A percentile compares a stretch with the other conserved stretches of the same genome.
Conservation (phyloP, 164 flowering plant species). For the Magnolia officinalis region DNA sequence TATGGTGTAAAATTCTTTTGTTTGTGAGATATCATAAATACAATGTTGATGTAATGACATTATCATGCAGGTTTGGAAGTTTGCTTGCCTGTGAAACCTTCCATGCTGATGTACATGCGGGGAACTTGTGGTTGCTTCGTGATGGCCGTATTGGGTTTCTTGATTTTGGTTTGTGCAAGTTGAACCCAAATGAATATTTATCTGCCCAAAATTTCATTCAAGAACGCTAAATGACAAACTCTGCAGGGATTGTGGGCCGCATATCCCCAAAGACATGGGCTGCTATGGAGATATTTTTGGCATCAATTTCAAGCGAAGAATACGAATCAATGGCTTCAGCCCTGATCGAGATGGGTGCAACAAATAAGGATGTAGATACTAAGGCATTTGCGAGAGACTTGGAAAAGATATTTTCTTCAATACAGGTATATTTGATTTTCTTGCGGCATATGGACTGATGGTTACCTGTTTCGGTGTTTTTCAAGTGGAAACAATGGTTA, state of each 20-base stretch:
- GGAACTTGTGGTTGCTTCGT: conserved; percentile 85
- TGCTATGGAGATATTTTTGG: conserved; percentile 84
- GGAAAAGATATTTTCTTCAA: conserved; percentile 79
- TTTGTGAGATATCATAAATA: background rate
- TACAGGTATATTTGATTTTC: conserved; percentile 44
- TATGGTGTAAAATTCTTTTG: background rate
- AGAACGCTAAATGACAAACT: background rate
- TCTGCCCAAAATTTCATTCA: background rate
- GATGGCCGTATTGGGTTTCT: conserved; percentile 98
- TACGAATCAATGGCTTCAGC: conserved; percentile 93
- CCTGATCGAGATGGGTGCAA: conserved; percentile 90
- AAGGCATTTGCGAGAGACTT: conserved; percentile 82
- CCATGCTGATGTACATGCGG: conserved; percentile 99
- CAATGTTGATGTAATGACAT: background rate
- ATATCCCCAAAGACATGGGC: conserved; percentile 94
- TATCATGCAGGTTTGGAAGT: conserved; percentile 87
- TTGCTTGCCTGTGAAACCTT: conserved; percentile 89
- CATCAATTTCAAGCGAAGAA: conserved; percentile 70
- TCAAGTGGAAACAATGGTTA: background rate
- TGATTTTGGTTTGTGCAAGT: conserved; percentile 66
- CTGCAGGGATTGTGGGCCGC: conserved; percentile 90
- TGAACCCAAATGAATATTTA: background rate
- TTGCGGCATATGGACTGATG: background rate
- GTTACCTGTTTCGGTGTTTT: background rate
- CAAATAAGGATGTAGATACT: conserved; percentile 60